phyloP scores from a whole-genome alignment of 2,329 filamentous ascomycete genomes.

The Trichophyton schoenleinii region DNA sequence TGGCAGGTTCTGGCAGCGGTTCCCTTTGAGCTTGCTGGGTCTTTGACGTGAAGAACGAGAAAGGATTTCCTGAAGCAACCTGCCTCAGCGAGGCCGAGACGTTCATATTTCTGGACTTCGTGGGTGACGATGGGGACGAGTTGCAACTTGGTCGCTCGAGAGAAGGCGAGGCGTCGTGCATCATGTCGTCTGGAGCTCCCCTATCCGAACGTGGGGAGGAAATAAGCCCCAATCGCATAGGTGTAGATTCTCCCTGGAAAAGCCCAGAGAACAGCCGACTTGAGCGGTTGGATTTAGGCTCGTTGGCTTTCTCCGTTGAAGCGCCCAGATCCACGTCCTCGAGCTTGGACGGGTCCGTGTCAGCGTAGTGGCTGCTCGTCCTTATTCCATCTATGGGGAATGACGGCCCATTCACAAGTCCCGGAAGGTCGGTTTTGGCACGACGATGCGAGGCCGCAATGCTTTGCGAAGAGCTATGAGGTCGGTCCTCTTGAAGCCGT shows the following conservation, averaged over 20 bases:
- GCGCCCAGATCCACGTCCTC: conserved; percentile 8
- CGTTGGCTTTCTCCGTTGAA: conserved; percentile 5
- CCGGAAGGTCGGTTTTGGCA: conserved; percentile 5
- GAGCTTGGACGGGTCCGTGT: conserved; percentile 3
- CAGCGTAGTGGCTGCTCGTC: neutral
- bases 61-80: conserved; percentile 25
- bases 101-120: conserved; percentile 21
- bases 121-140: conserved; percentile 10
- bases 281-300: conserved; percentile 6
- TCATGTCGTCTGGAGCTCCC: neutral
- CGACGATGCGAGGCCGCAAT: conserved; percentile 5
- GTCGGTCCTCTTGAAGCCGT: neutral
- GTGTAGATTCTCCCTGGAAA: conserved; percentile 13
- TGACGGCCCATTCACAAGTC: neutral
- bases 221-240: conserved; percentile 7
- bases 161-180: neutral
- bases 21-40: conserved; percentile 18
- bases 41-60: conserved; percentile 33
- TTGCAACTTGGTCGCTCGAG: conserved; percentile 5
- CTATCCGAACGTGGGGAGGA: neutral
- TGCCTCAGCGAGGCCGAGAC: conserved; percentile 24
- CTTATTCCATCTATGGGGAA: neutral
- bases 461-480: neutral
- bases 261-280: conserved; percentile 9
- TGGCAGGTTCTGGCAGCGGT: conserved; percentile 27